Percentiles rank a stretch among this genome's conserved stretches.
Conservation (phyloP, 2,329 filamentous ascomycete species). For the Diplodia scrobiculata region DNA sequence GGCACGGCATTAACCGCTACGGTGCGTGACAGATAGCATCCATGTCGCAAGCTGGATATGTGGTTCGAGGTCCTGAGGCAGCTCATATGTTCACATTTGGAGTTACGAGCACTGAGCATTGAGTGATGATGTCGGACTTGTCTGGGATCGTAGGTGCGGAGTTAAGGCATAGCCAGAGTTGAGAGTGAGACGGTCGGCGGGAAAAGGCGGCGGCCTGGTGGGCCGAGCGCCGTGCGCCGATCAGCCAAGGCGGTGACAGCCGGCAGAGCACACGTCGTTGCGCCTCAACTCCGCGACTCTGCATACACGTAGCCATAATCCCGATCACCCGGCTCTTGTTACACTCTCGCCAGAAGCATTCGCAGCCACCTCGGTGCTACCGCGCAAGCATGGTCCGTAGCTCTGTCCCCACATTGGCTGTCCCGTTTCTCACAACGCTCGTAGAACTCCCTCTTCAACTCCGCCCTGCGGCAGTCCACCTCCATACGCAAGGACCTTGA, state of each 20-base stretch:
- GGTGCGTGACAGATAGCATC: neutral
- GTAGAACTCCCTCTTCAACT: constrained; percentile 83
- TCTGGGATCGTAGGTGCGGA: too few relatives aligned
- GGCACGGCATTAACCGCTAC: neutral
- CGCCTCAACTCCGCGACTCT: constrained; percentile 23
- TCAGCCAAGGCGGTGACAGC: constrained; percentile 8
- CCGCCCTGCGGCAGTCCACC: constrained; percentile 80
- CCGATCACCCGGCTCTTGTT: neutral
- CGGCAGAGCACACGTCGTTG: constrained; percentile 18
- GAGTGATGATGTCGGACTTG: neutral
- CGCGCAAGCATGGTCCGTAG: constrained; percentile 25
- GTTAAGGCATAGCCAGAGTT: too few relatives aligned
- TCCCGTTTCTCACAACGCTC: neutral
- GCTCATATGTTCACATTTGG: neutral
- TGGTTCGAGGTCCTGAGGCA: neutral
- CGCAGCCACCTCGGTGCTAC: neutral
- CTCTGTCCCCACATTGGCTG: neutral
- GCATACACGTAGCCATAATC: constrained; percentile 22
- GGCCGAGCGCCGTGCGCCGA: neutral
- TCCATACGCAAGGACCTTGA: constrained; percentile 76
- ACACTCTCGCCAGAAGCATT: neutral
- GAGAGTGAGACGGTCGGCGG: too few relatives aligned
- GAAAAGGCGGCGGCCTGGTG: too few relatives aligned
- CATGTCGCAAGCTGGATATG: neutral
- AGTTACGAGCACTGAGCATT: neutral